Evolutionary conservation across 495 filamentous ascomycete genomes (phyloP).

Genomic region (Lasiosphaeria hispida): DNA sequence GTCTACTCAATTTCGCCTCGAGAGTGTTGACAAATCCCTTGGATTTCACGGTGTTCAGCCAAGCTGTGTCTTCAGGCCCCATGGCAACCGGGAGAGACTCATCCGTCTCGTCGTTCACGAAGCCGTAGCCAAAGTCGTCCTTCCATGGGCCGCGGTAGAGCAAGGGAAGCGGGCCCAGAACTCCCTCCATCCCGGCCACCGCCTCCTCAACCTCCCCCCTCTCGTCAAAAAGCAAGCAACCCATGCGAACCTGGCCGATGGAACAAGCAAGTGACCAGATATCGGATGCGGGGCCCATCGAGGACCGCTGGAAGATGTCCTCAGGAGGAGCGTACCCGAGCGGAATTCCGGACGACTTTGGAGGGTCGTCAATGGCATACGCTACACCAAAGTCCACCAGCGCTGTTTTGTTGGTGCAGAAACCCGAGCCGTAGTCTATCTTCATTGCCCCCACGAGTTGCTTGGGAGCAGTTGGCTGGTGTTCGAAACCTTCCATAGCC

Average conservation of each 20-base stretch:
- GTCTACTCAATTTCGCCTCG: not conserved
- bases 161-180: slow-evolving; percentile 20
- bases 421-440: not conserved
- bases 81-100: slow-evolving; percentile 1
- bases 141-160: slow-evolving; percentile 3
- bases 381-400: slow-evolving; percentile 32
- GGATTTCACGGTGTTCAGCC: not conserved
- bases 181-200: slow-evolving; percentile 8
- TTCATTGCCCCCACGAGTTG: slow-evolving; percentile 15
- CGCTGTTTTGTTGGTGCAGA: slow-evolving; percentile 16
- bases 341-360: slow-evolving; percentile 17
- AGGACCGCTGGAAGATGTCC: slow-evolving; percentile 5
- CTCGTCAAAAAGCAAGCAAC: not conserved
- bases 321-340: slow-evolving; percentile 23
- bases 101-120: slow-evolving; percentile 4
- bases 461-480: slow-evolving; percentile 16
- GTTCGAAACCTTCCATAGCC: not conserved
- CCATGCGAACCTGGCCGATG: slow-evolving; percentile 15
- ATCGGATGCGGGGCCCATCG: slow-evolving; percentile 18
- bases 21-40: not conserved
- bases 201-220: not conserved
- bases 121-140: not conserved
- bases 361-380: slow-evolving; percentile 2
- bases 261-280: slow-evolving; percentile 30
- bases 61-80: not conserved